A percentile compares a stretch with the other conserved stretches of the same genome.
Evolutionary conservation across 2,329 filamentous ascomycete genomes (phyloP).

Genomic region (Colletotrichum sp.): DNA sequence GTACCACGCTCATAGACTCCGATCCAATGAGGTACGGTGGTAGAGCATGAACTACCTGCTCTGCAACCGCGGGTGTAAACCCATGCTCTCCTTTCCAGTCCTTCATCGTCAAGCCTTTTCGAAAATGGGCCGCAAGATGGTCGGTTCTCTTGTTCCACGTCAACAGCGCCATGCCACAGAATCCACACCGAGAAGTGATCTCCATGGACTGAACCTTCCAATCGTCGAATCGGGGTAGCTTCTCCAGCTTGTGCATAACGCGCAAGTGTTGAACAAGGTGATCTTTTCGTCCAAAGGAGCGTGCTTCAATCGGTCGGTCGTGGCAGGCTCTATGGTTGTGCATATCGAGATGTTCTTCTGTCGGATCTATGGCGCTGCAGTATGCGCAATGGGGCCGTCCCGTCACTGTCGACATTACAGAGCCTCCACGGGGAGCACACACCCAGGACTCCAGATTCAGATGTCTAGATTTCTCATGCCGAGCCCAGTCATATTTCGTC

Average conservation of each 20-base stretch:
- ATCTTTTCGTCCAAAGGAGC: constrained; percentile 32
- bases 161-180: constrained; percentile 27
- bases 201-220: constrained; percentile 30
- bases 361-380: constrained; percentile 26
- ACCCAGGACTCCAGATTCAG: constrained; percentile 51
- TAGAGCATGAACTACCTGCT: constrained; percentile 26
- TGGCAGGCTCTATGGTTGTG: constrained; percentile 27
- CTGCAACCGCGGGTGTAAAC: constrained; percentile 26
- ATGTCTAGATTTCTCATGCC: constrained; percentile 55
- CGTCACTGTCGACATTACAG: constrained; percentile 21
- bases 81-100: constrained; percentile 32
- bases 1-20: constrained; percentile 26
- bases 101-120: constrained; percentile 28
- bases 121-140: constrained; percentile 32
- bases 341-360: constrained; percentile 24
- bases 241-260: constrained; percentile 37
- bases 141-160: constrained; percentile 31
- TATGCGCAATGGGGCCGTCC: constrained; percentile 28
- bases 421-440: constrained; percentile 34
- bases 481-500: constrained; percentile 49
- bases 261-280: constrained; percentile 35
- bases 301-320: constrained; percentile 5
- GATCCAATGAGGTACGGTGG: constrained; percentile 30
- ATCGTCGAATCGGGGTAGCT: constrained; percentile 39
- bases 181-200: constrained; percentile 32